These are phyloP conservation scores for Solanum rostratum DNA, from an alignment of 257 asterid genomes.

Conservation along the genomic window DNA sequence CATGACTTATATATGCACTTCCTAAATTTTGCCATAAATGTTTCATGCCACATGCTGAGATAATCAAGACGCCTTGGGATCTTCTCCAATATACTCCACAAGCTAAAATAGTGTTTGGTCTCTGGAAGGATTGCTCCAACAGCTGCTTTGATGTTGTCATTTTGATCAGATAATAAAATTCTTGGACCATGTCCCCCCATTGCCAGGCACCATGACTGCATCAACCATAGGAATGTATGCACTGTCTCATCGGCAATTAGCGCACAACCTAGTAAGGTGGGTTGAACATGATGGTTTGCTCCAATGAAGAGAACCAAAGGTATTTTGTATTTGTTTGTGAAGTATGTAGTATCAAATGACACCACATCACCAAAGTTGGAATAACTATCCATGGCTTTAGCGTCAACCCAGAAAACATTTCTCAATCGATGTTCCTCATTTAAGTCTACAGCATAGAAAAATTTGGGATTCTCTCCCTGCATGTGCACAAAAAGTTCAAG, in stretches of 20 bases:
- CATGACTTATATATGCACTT: slow-evolving; percentile 68
- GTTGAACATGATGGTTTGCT: slow-evolving; percentile 80
- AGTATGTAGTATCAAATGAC: slow-evolving; percentile 61
- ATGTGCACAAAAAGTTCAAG: slow-evolving; percentile 60
- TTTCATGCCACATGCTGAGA: slow-evolving; percentile 56
- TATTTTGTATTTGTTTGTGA: slow-evolving; percentile 46
- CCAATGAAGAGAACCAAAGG: slow-evolving; percentile 81
- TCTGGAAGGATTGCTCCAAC: slow-evolving; percentile 40
- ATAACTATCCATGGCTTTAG: slow-evolving; percentile 73
- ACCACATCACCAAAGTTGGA: slow-evolving; percentile 59
- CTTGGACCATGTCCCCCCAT: slow-evolving; percentile 73
- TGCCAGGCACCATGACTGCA: slow-evolving; percentile 78
- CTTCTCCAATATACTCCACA: slow-evolving; percentile 61
- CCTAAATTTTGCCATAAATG: slow-evolving; percentile 49
- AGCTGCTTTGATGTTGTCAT: slow-evolving; percentile 62
- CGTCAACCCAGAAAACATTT: slow-evolving; percentile 87
- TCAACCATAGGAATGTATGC: slow-evolving; percentile 66
- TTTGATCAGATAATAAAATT: slow-evolving; percentile 60
- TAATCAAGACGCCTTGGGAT: slow-evolving; percentile 59
- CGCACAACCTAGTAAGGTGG: slow-evolving; percentile 76
- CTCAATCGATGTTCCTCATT: slow-evolving; percentile 82
- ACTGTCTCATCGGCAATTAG: slow-evolving; percentile 75
- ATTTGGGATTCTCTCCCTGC: slow-evolving; percentile 77
- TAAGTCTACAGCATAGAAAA: slow-evolving; percentile 66
- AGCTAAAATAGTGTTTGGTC: slow-evolving; percentile 44